Evolutionary conservation across 2,329 filamentous ascomycete species (phyloP), one percentile per base, ranked within the genome.

Genomic region (Colletotrichum somersetense): DNA sequence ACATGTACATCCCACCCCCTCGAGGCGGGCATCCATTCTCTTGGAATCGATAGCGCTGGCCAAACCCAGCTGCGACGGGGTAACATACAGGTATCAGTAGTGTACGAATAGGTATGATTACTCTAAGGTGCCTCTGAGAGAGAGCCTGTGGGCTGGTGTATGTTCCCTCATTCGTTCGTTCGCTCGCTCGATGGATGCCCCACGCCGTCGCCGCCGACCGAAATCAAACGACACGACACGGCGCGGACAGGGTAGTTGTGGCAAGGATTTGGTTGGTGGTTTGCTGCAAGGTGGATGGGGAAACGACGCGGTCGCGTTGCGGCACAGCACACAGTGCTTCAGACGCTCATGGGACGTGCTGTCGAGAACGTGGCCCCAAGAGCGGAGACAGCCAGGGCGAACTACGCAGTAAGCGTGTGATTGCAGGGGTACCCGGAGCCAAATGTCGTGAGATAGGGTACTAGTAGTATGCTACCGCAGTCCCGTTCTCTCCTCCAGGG

Each of bases 281-380:
- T 58, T 64, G 55, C 40, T 52, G 40, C 26, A 53, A 56, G 59
- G 48, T 58, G 66, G 53, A 72, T 72, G 53, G 61, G 46, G 48
- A 53, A 62, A 67, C 33, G 64, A 44, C 53, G 65, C 68, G 20
- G 65, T 63, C 68, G 38, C 53, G 68, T 68, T 68, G 65, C 65
- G 68, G 68, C 68, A 71, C 65, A 63, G 68, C 65, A 63, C 64
- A 71, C 65, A 68, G 68, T 71, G 68, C 65, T 68, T 42, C 56
- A 53, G 56, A 64, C 55, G 57, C 64, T 71, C 57, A 67, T 71
- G 64, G 68, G 68, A 62, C 68, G 64, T 71, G 63, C 68, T 71
- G 69, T 71, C 65, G 69, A 72, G 65, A 72, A 68, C 69, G 70
- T 72, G 66, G 70, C 70, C 67, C 70, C 55, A 57, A 70, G 56